These are phyloP conservation scores for Lathyrus tuberosus DNA, from an alignment of 306 rosid species.

Conservation along the genomic window DNA sequence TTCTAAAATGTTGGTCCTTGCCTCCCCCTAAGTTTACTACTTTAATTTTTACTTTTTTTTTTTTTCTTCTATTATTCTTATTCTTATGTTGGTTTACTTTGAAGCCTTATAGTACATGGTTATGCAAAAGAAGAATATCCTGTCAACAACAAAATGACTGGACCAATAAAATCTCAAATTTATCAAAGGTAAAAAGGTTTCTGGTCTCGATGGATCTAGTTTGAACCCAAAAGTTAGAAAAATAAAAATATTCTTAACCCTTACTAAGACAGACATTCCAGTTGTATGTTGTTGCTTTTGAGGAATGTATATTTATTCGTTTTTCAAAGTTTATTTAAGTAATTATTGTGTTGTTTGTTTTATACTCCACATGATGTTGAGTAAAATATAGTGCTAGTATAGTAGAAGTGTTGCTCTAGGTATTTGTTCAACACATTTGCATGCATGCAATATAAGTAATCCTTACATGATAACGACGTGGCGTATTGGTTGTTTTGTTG, in stretches of 20 bases:
- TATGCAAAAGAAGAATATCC: constrained; percentile 51
- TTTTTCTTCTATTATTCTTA: constrained; percentile 24
- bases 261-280: constrained; percentile 83
- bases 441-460: constrained; percentile 77
- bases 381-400: neutral
- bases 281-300: constrained; percentile 97
- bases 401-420: neutral
- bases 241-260: constrained; percentile 42
- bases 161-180: constrained; percentile 59
- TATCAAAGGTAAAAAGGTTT: constrained; percentile 43
- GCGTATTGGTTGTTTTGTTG: constrained; percentile 41
- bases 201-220: constrained; percentile 37
- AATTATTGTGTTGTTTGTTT: constrained; percentile 40
- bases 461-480: constrained; percentile 64
- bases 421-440: constrained; percentile 45
- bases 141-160: constrained; percentile 66
- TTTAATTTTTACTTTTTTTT: constrained; percentile 38
- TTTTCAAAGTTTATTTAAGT: constrained; percentile 61
- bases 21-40: constrained; percentile 43
- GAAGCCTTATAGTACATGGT: constrained; percentile 40
- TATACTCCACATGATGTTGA: constrained; percentile 1
- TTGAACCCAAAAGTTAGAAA: constrained; percentile 17
- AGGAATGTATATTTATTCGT: constrained; percentile 58
- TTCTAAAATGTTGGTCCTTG: constrained; percentile 55
- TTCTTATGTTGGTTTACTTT: constrained; percentile 44